Evolutionary conservation across 495 filamentous ascomycete genomes (phyloP).

Genomic region (Aspergillus coremiiformis): DNA sequence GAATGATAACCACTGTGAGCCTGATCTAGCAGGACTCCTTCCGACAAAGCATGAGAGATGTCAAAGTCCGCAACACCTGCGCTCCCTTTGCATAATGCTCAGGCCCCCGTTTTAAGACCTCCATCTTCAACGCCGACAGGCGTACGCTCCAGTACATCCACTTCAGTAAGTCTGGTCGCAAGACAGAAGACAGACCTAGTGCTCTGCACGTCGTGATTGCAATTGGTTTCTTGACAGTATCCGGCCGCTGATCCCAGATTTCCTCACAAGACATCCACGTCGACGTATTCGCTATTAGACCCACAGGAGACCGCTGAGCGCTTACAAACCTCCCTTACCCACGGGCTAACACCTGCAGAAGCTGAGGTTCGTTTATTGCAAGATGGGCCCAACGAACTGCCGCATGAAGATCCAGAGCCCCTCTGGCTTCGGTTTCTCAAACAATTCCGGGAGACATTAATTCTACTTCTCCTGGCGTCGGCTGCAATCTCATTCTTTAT

Average conservation of each 20-base stretch:
- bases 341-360: constrained; percentile 74
- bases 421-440: constrained; percentile 91
- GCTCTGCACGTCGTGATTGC: neutral
- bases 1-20: constrained; percentile 26
- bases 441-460: constrained; percentile 88
- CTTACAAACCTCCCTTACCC: constrained; percentile 71
- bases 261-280: constrained; percentile 46
- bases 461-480: constrained; percentile 86
- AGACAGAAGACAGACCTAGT: neutral
- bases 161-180: constrained; percentile 25
- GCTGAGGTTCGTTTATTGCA: constrained; percentile 68
- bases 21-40: constrained; percentile 17
- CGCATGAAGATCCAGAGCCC: constrained; percentile 87
- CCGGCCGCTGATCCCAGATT: constrained; percentile 2
- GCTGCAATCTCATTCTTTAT: constrained; percentile 84
- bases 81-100: constrained; percentile 49
- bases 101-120: constrained; percentile 28
- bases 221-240: neutral
- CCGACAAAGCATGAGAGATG: constrained; percentile 48
- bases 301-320: constrained; percentile 69
- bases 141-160: constrained; percentile 24
- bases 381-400: constrained; percentile 89
- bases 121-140: constrained; percentile 32
- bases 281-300: constrained; percentile 56
- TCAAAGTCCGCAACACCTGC: constrained; percentile 53